A percentile compares a stretch with the other conserved stretches of the same genome.
These are phyloP conservation scores for Ganoderma boninense DNA, from an alignment of 1,284 basidiomycete genomes.

Conservation along the genomic window DNA sequence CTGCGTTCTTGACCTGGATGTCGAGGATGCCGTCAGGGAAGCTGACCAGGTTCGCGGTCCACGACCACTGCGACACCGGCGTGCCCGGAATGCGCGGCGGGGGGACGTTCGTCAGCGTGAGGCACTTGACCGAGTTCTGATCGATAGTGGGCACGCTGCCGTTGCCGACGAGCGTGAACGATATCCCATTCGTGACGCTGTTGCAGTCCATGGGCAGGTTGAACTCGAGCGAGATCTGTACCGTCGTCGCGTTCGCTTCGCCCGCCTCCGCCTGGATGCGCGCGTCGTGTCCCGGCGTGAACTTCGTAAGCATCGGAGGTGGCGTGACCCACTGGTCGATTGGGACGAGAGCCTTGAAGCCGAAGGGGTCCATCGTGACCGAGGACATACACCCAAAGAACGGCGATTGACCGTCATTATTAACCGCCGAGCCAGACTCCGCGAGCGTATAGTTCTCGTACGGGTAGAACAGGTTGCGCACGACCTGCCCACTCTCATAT, in stretches of 20 bases:
- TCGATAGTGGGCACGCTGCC: slow-evolving; percentile 61
- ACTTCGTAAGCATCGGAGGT: slow-evolving; percentile 78
- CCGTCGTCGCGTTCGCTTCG: slow-evolving; percentile 62
- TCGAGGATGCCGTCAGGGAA: slow-evolving; percentile 84
- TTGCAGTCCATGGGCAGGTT: slow-evolving; percentile 79
- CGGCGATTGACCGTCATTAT: slow-evolving; percentile 62
- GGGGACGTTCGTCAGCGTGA: slow-evolving; percentile 52
- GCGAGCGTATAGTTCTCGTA: slow-evolving; percentile 80
- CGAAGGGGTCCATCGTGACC: slow-evolving; percentile 76
- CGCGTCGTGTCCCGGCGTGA: slow-evolving; percentile 86
- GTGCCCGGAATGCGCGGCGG: slow-evolving; percentile 59
- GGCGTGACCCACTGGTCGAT: slow-evolving; percentile 70
- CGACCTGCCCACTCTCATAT: slow-evolving; percentile 62
- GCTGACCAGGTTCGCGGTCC: slow-evolving; percentile 75
- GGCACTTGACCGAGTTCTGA: slow-evolving; percentile 56
- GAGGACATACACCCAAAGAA: slow-evolving; percentile 76
- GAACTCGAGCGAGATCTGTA: slow-evolving; percentile 82
- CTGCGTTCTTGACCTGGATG: slow-evolving; percentile 71
- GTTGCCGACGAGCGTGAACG: slow-evolving; percentile 73
- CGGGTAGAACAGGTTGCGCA: slow-evolving; percentile 84
- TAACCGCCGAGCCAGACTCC: slow-evolving; percentile 69
- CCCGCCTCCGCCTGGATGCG: slow-evolving; percentile 63
- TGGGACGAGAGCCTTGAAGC: slow-evolving; percentile 87
- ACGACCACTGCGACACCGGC: slow-evolving; percentile 70
- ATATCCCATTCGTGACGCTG: slow-evolving; percentile 66